Base-by-base conservation (phyloP, 2,329 filamentous ascomycete genomes). In the Sodiomyces alkalinus region DNA sequence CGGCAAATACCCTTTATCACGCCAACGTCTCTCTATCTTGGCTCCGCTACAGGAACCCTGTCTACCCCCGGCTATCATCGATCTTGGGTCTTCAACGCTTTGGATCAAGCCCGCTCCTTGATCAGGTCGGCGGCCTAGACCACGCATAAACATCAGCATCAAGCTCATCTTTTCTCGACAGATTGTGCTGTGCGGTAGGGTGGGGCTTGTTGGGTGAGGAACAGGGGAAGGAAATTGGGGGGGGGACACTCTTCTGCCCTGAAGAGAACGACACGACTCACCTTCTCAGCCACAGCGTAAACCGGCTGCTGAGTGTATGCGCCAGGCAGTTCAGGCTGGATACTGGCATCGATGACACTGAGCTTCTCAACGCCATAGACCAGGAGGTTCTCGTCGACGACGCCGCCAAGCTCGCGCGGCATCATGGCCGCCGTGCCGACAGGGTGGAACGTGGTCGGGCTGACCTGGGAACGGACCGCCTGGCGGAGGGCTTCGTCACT, bases 241-340 rank as follows among this genome's bases (percentile, higher is more conserved):
- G n/a, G n/a, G n/a, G n/a, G n/a, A n/a, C n/a, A n/a, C n/a, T n/a
- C n/a, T n/a, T n/a, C n/a, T n/a, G n/a, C n/a, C n/a, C n/a, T n/a
- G n/a, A n/a, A n/a, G n/a, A n/a, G n/a, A n/a, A n/a, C n/a, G n/a
- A n/a, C n/a, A n/a, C n/a, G 9, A 23, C 23, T 25, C 15, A 32
- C 32, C 22, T 36, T 41, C 19, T 36, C 33, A 4, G 33, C 30
- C 30, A 41, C 21, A 9, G 32, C 34, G 22, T 33, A 34, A 3
- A 36, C 32, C 2, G 36, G 33, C 30, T 39, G 38, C 28, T 40
- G 38, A 6, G 38, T 40, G 17, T 40, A 36, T 6, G 30, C 36
- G 1, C 33, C 32, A 10, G 38, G 29, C 15, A 40, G 22, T n/a
- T 32, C 17, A n/a, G 34, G 36, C 34, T 34, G 32, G 16, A 39